A percentile compares a stretch with the other conserved stretches of the same genome.
phyloP scores from a whole-genome alignment of 345 rosid species.

The Noccaea bulbosa region DNA sequence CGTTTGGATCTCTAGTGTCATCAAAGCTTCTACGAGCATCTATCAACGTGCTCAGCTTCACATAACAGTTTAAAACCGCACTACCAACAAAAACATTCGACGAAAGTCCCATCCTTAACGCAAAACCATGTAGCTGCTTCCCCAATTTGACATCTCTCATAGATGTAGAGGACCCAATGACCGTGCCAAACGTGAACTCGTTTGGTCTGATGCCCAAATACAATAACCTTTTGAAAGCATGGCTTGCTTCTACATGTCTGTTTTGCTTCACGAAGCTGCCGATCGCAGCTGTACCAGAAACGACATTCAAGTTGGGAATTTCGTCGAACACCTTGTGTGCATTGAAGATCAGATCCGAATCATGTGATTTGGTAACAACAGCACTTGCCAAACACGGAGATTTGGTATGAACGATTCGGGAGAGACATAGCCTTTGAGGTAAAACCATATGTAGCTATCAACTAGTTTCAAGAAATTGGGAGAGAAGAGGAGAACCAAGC shows the following conservation, averaged over 20 bases:
- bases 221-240: conserved; percentile 58
- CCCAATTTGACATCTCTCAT: conserved; percentile 52
- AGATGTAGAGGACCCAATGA: conserved; percentile 57
- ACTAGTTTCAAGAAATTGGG: neutral
- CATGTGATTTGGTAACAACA: conserved; percentile 24
- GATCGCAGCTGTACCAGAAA: conserved; percentile 60
- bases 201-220: conserved; percentile 59
- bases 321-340: conserved; percentile 59
- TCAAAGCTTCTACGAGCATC: conserved; percentile 65
- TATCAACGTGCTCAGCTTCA: conserved; percentile 55
- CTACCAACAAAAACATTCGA: conserved; percentile 76
- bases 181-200: conserved; percentile 75
- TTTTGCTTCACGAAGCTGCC: conserved; percentile 53
- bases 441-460: conserved; percentile 29
- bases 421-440: conserved; percentile 14
- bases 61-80: conserved; percentile 62
- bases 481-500: neutral
- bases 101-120: conserved; percentile 63
- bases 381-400: conserved; percentile 27
- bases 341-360: neutral
- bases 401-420: neutral
- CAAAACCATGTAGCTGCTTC: conserved; percentile 65
- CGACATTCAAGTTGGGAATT: conserved; percentile 55
- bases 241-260: conserved; percentile 52
- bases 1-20: conserved; percentile 64